A percentile compares a stretch with the other conserved stretches of the same genome.
Evolutionary conservation across 2,329 filamentous ascomycete species (phyloP).

Genomic region (Aspergillus japonicus): DNA sequence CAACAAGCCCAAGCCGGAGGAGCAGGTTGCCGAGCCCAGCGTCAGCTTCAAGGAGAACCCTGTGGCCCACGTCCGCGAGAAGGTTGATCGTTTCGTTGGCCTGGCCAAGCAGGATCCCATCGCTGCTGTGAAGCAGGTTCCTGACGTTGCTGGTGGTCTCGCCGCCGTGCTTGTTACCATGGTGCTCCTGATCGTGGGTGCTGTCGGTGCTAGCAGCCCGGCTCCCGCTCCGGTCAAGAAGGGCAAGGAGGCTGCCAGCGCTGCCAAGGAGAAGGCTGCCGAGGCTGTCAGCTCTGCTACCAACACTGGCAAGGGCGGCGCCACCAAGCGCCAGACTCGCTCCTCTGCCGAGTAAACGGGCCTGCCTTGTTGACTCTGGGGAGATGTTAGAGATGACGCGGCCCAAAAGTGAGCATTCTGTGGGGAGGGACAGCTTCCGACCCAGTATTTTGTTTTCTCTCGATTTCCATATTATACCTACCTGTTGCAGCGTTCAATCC

Average conservation of each 20-base stretch:
- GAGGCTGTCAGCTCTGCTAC: conserved; percentile 61
- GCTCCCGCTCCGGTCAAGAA: conserved; percentile 68
- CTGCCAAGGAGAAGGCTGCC: conserved; percentile 64
- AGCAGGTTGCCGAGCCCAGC: conserved; percentile 66
- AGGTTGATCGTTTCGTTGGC: conserved; percentile 84
- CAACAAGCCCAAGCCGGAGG: conserved; percentile 73
- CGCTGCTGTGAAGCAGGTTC: conserved; percentile 82
- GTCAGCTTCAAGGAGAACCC: conserved; percentile 91
- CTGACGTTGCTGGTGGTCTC: conserved; percentile 82
- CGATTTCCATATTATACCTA: conserved; percentile 6
- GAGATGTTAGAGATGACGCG: background rate
- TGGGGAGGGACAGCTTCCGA: background rate
- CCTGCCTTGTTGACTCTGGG: background rate
- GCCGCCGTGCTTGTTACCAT: conserved; percentile 68
- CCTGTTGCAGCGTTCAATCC: conserved; percentile 13
- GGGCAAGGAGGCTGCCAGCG: conserved; percentile 68
- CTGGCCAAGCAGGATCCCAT: conserved; percentile 80
- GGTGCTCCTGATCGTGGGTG: conserved; percentile 66
- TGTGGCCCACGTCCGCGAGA: conserved; percentile 82
- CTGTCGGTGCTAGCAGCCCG: conserved; percentile 63
- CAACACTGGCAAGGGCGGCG: conserved; percentile 72
- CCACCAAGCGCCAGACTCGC: conserved; percentile 60
- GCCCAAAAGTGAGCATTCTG: background rate
- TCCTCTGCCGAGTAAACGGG: conserved; percentile 39
- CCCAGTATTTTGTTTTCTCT: background rate